A percentile compares a stretch with the other conserved stretches of the same genome.
phyloP scores from a whole-genome alignment of 306 rosid species.

The Gastrolobium bilobum region DNA sequence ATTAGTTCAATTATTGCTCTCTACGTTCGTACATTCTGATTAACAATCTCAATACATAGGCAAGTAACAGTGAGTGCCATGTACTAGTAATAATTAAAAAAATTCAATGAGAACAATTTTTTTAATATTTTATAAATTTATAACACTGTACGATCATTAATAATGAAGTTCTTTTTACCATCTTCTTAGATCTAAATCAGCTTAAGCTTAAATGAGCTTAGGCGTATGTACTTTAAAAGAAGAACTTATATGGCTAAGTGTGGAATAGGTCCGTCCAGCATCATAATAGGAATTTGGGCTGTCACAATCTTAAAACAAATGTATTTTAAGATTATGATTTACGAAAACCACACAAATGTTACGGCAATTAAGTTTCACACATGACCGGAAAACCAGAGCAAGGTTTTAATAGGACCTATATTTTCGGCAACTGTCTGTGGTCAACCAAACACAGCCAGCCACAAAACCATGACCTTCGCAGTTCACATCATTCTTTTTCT shows the following conservation, averaged over 20 bases:
- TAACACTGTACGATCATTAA: neutral
- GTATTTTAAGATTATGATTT: neutral
- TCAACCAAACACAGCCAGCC: conserved; percentile 44
- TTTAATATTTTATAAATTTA: neutral
- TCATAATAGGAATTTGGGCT: neutral
- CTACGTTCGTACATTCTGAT: neutral
- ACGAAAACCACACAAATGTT: neutral
- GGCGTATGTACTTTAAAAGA: too few species aligned
- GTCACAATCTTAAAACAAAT: neutral
- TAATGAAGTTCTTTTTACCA: neutral
- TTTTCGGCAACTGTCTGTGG: conserved; percentile 37
- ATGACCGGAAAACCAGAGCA: neutral
- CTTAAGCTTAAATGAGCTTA: neutral
- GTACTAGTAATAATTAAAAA: neutral
- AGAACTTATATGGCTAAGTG: too few species aligned
- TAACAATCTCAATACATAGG: neutral
- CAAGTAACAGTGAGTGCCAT: neutral
- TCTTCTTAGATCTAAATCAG: neutral
- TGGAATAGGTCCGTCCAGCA: neutral
- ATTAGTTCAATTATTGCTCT: neutral
- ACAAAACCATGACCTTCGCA: conserved; percentile 16
- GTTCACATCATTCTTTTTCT: neutral
- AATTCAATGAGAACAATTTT: neutral
- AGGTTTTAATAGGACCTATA: conserved; percentile 17
- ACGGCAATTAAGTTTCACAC: too few species aligned